phyloP scores from a whole-genome alignment of 352 stramenopile species.

The Phytophthora pseudosyringae region DNA sequence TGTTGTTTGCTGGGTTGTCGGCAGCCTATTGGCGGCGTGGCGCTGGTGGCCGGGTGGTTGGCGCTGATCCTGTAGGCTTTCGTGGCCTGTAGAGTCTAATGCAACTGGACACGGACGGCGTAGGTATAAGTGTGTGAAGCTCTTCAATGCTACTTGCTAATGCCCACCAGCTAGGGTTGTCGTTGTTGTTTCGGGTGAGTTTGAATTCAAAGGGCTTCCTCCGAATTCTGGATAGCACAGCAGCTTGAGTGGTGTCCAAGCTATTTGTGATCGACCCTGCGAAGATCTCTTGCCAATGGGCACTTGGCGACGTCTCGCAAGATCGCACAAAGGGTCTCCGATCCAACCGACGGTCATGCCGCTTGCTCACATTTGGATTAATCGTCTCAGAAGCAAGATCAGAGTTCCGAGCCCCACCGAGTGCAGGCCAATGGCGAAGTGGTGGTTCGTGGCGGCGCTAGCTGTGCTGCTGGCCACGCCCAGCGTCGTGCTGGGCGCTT shows the following conservation, averaged over 20 bases:
- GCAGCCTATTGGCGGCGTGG: slow-evolving; percentile 73
- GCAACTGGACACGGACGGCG: not conserved
- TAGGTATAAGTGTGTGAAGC: not conserved
- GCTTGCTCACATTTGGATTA: slow-evolving; percentile 28
- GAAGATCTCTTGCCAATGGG: slow-evolving; percentile 26
- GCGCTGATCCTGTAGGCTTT: slow-evolving; percentile 61
- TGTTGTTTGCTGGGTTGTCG: not conserved
- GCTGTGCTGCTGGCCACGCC: slow-evolving; percentile 44
- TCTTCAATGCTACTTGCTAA: not conserved
- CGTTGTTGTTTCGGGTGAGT: not conserved
- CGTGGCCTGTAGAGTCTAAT: not conserved
- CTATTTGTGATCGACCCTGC: not conserved
- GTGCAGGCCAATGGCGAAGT: slow-evolving; percentile 29
- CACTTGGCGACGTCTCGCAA: slow-evolving; percentile 16
- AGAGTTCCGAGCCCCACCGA: not conserved
- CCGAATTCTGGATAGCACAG: not conserved
- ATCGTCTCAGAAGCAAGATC: slow-evolving; percentile 2
- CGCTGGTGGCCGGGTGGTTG: slow-evolving; percentile 76
- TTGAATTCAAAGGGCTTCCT: too few species aligned
- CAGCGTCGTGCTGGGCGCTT: slow-evolving; percentile 40
- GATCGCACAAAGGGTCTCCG: slow-evolving; percentile 18
- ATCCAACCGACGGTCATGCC: slow-evolving; percentile 4
- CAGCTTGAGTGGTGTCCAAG: too few species aligned
- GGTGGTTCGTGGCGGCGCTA: slow-evolving; percentile 46
- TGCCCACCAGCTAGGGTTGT: not conserved